Conservation (phyloP, 2,329 filamentous ascomycete genomes). For the Dactylellina drechsleri region DNA sequence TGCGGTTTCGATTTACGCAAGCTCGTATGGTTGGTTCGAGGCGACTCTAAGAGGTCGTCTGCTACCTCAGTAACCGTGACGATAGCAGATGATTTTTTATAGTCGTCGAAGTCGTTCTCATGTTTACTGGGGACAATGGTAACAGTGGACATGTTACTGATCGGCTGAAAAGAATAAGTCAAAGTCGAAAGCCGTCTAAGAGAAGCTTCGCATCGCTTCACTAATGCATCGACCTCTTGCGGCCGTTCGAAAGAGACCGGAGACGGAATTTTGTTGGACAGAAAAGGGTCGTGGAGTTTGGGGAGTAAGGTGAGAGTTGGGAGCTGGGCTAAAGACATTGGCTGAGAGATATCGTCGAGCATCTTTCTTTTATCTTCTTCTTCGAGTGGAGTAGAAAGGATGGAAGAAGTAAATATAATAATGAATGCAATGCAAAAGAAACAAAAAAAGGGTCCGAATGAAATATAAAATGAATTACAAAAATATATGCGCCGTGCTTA, state of each 20-base stretch:
- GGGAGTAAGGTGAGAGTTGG: slow-evolving; percentile 50
- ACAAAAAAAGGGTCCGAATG: too few relatives aligned
- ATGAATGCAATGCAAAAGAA: too few relatives aligned
- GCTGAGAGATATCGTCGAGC: slow-evolving; percentile 52
- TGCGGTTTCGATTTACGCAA: slow-evolving; percentile 27
- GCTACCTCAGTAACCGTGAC: slow-evolving; percentile 47
- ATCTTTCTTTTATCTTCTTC: slow-evolving; percentile 18
- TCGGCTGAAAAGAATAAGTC: slow-evolving; percentile 54
- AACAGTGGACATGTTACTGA: slow-evolving; percentile 53
- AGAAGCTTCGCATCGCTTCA: slow-evolving; percentile 56
- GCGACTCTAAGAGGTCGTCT: slow-evolving; percentile 31
- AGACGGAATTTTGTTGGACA: slow-evolving; percentile 49
- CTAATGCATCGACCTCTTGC: slow-evolving; percentile 53
- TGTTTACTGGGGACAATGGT: slow-evolving; percentile 44
- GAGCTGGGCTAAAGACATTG: slow-evolving; percentile 51
- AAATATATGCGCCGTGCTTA: slow-evolving; percentile 54
- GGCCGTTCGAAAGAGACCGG: slow-evolving; percentile 50
- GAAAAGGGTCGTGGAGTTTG: slow-evolving; percentile 52
- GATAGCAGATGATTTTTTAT: slow-evolving; percentile 37
- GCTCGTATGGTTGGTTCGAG: slow-evolving; percentile 18
- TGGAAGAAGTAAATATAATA: slow-evolving; percentile 14
- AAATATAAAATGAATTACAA: not conserved
- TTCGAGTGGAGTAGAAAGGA: slow-evolving; percentile 27
- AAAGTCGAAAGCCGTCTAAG: slow-evolving; percentile 53
- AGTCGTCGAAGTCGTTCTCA: slow-evolving; percentile 36